Evolutionary conservation across 73 alveolate genomes (phyloP).

Genomic region (Effrenium voratum): DNA sequence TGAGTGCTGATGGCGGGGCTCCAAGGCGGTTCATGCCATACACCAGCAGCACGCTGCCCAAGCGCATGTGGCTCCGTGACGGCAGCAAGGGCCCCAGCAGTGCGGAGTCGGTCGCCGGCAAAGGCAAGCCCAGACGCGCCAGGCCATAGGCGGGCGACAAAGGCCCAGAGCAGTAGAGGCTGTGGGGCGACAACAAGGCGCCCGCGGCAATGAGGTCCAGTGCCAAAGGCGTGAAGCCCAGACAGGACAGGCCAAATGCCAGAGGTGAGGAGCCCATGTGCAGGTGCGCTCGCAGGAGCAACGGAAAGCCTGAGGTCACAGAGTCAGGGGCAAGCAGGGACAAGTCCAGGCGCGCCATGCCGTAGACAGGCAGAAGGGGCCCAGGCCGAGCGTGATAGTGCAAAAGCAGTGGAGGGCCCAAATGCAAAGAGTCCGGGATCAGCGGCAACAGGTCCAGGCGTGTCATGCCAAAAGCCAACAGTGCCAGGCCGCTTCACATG

Average conservation of each 20-base stretch:
- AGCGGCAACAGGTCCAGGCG: not conserved
- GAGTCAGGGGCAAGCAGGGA: not conserved
- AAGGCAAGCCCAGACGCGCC: not conserved
- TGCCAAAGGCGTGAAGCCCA: not conserved
- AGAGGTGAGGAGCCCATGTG: not conserved
- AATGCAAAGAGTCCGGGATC: conserved; percentile 8
- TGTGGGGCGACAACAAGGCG: not conserved
- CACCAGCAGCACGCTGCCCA: not conserved
- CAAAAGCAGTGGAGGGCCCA: not conserved
- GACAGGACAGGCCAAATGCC: conserved; percentile 47
- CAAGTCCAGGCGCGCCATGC: conserved; percentile 23
- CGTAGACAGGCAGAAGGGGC: not conserved
- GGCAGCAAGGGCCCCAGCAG: not conserved
- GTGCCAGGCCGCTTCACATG: not conserved
- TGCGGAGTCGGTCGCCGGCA: conserved; percentile 2
- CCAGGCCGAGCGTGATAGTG: not conserved
- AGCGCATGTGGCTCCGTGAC: not conserved
- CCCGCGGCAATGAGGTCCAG: conserved; percentile 10
- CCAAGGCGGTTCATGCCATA: conserved; percentile 53
- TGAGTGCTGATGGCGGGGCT: not conserved
- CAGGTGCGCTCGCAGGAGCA: not conserved
- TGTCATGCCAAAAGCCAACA: conserved; percentile 25
- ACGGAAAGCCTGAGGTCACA: not conserved
- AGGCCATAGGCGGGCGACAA: conserved; percentile 34
- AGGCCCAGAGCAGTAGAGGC: not conserved